phyloP scores from a whole-genome alignment of 2,329 filamentous ascomycete species.

The Ceratocystis ficicola region DNA sequence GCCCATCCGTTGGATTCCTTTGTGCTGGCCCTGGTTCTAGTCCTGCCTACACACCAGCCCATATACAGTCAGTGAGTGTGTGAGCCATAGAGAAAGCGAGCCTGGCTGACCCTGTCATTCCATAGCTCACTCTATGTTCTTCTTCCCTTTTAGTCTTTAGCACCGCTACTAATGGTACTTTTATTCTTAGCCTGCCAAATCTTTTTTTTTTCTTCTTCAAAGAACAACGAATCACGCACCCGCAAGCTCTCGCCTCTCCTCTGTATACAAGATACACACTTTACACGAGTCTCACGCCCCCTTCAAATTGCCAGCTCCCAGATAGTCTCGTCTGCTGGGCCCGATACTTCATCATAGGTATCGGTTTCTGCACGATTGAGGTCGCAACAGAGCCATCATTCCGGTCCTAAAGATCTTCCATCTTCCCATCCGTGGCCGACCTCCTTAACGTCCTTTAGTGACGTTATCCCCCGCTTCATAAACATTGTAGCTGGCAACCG shows the following conservation, averaged over 20 bases:
- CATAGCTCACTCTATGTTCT: not conserved
- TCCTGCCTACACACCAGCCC: slow-evolving; percentile 6
- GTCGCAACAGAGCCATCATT: slow-evolving; percentile 65
- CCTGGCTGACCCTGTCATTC: not conserved
- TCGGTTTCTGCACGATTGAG: slow-evolving; percentile 67
- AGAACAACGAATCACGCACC: not conserved
- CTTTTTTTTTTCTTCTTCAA: not conserved
- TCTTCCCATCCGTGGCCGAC: slow-evolving; percentile 69
- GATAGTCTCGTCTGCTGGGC: slow-evolving; percentile 50
- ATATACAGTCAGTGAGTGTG: slow-evolving; percentile 6
- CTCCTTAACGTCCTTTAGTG: slow-evolving; percentile 75
- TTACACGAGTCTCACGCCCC: not conserved
- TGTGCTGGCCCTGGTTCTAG: not conserved
- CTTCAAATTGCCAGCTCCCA: slow-evolving; percentile 18
- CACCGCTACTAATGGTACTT: slow-evolving; percentile 6
- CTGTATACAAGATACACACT: not conserved
- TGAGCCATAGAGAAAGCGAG: too few relatives aligned
- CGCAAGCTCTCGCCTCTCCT: not conserved
- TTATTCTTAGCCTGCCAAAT: slow-evolving; percentile 7
- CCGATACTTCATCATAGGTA: slow-evolving; percentile 72
- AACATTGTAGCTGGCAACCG: slow-evolving; percentile 65
- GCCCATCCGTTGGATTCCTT: not conserved
- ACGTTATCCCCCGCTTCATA: slow-evolving; percentile 39
- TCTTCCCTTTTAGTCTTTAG: slow-evolving; percentile 5
- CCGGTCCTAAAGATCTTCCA: slow-evolving; percentile 70